Conservation (phyloP, 345 rosid genomes). For the Cardiospermum halicacabum region DNA sequence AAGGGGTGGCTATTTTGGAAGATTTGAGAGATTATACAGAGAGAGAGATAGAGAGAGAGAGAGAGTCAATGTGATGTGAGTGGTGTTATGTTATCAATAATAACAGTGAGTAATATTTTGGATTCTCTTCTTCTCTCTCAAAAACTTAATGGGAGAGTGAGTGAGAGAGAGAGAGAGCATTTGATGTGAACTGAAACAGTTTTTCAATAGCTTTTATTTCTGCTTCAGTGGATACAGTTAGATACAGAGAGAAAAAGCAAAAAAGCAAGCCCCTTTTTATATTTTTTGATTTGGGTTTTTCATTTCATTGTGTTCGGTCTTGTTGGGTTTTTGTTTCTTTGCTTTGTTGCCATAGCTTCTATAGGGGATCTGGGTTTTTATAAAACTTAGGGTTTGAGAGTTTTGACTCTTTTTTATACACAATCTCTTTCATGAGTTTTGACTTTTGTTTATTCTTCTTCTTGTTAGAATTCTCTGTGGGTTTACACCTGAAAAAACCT, state of each 20-base stretch:
- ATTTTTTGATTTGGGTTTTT: not conserved
- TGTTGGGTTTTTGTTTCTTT: constrained; percentile 6
- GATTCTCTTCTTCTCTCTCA: constrained; percentile 28
- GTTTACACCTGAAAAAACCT: constrained; percentile 22
- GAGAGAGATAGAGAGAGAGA: constrained; percentile 26
- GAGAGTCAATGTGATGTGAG: constrained; percentile 21
- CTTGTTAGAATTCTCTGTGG: constrained; percentile 13
- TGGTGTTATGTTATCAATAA: constrained; percentile 25
- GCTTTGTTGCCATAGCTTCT: constrained; percentile 14
- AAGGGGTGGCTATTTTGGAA: constrained; percentile 16
- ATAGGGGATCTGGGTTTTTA: constrained; percentile 54
- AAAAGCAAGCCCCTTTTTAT: constrained; percentile 7
- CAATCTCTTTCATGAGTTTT: constrained; percentile 40
- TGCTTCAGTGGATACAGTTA: constrained; percentile 23
- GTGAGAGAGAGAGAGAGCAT: too few relatives aligned
- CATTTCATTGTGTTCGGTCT: constrained; percentile 1
- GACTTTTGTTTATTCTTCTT: constrained; percentile 33
- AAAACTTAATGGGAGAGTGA: constrained; percentile 23
- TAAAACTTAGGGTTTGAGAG: constrained; percentile 53
- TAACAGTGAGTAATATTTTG: constrained; percentile 22
- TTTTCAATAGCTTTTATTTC: constrained; percentile 34
- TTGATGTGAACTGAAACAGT: constrained; percentile 29
- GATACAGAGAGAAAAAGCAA: constrained; percentile 10
- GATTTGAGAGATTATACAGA: constrained; percentile 20
- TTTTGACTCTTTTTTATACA: constrained; percentile 35